Base-by-base conservation (phyloP, 352 stramenopile genomes). In the Globisporangium yorkense region DNA sequence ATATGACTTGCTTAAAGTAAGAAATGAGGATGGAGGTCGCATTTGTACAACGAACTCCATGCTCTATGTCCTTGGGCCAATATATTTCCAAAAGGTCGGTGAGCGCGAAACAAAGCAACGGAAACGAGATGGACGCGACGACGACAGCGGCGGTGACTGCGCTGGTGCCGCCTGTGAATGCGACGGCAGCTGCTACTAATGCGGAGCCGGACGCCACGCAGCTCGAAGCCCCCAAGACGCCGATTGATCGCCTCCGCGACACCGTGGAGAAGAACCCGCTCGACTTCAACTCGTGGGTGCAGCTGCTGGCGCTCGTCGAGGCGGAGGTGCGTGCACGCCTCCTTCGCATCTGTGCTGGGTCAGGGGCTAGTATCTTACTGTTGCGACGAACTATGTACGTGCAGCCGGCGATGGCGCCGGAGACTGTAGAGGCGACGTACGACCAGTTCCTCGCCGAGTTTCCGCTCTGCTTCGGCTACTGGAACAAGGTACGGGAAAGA, bases 391-490 rank as follows among this genome's bases (percentile, higher is more conserved):
- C 13, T 33, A 5, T 40, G 35, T 40, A 40, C 10, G 35, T 40
- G 13, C 40, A 86, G 74, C 33, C 74, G 43, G 46, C 48, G 6
- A 71, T 77, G 39, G 48, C 71, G 21, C 68, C 61, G 9, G 83
- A 88, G 63, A 82, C 66, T 5, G 76, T 90, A 45, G 79, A 83
- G 52, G n/a, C 66, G 18, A 88, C 78, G 54, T 92, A 82, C 41
- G 80, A 90, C 43, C 72, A 63, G 39, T 92, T 92, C 54, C 67
- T 92, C 60, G 45, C 15, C 24, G 78, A 89, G 63, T 92, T 92
- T 49, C 83, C 83, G 43, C 70, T 92, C 44, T 92, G 83, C 56
- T 92, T 89, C 66, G 83, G 83, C 66, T 92, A 92, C 65, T 92
- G 83, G 83, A 92, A 89, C 68, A 92, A 92, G 79, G 83, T 90